Evolutionary conservation across 2,329 filamentous ascomycete genomes (phyloP).

Genomic region (Apiospora aurea): DNA sequence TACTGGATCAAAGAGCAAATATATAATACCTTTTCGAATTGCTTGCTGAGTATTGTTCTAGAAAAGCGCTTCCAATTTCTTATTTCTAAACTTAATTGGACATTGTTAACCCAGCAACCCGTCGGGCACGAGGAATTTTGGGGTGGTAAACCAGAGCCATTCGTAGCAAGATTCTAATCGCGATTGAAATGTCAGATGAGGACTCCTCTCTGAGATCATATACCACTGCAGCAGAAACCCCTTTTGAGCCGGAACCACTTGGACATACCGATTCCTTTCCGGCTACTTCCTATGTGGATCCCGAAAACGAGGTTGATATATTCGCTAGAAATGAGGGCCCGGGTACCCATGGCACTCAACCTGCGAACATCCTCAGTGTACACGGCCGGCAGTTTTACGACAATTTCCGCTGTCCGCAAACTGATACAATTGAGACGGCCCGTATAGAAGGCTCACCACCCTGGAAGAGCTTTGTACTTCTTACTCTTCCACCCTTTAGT

Average conservation of each 20-base stretch:
- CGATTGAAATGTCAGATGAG: background rate
- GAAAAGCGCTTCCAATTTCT: background rate
- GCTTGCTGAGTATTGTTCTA: background rate
- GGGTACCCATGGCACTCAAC: background rate
- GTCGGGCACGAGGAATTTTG: background rate
- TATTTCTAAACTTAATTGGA: background rate
- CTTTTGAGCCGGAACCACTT: background rate
- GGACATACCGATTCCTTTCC: background rate
- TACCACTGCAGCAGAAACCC: background rate
- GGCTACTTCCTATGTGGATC: background rate
- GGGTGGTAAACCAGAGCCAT: background rate
- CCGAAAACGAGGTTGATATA: background rate
- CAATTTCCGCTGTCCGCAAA: background rate
- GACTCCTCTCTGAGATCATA: background rate
- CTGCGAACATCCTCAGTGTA: background rate
- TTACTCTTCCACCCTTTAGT: background rate
- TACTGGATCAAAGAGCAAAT: background rate
- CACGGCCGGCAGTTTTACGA: background rate
- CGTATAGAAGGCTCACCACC: background rate
- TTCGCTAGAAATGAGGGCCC: background rate
- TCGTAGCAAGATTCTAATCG: background rate
- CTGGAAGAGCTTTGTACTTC: background rate
- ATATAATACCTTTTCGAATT: background rate
- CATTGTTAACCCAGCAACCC: background rate
- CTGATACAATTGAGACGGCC: background rate